Conservation (phyloP, 2,329 filamentous ascomycete species). For the Neophaeococcomyces aloes region DNA sequence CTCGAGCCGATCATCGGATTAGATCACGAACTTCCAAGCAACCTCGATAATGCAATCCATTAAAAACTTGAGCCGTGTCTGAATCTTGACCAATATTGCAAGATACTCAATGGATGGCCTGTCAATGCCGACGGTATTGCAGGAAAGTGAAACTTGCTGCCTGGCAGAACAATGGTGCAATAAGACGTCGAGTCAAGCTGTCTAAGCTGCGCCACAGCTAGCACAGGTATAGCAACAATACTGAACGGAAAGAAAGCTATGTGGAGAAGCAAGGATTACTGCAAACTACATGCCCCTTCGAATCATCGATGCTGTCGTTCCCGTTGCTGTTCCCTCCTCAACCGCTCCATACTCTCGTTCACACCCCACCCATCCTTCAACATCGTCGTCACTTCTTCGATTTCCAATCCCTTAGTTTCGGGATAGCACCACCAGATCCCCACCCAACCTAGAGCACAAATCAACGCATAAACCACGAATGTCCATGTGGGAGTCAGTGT, state of each 20-base stretch:
- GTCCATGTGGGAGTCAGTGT: constrained; percentile 61
- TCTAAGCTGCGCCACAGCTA: too few species aligned
- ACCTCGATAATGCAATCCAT: too few species aligned
- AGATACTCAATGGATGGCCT: too few species aligned
- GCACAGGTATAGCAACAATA: too few species aligned
- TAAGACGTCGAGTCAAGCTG: too few species aligned
- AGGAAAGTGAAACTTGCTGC: too few species aligned
- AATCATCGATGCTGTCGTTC: not conserved
- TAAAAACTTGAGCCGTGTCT: too few species aligned
- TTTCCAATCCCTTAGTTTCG: constrained; percentile 68
- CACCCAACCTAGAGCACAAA: constrained; percentile 60
- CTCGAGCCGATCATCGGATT: constrained; percentile 19
- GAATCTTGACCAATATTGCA: too few species aligned
- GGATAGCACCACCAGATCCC: constrained; percentile 68
- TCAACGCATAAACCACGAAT: constrained; percentile 64
- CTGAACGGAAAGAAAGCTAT: too few species aligned
- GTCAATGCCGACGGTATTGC: too few species aligned
- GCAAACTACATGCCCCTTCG: not conserved
- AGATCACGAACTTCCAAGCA: constrained; percentile 14
- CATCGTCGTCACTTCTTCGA: constrained; percentile 69
- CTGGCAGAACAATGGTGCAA: too few species aligned
- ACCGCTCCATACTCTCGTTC: constrained; percentile 32
- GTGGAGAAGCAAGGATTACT: not conserved
- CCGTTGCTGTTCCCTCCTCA: constrained; percentile 7
- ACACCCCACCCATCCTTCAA: constrained; percentile 66